phyloP scores from a whole-genome alignment of 2,329 filamentous ascomycete species.

The Graphilbum fragrans region DNA sequence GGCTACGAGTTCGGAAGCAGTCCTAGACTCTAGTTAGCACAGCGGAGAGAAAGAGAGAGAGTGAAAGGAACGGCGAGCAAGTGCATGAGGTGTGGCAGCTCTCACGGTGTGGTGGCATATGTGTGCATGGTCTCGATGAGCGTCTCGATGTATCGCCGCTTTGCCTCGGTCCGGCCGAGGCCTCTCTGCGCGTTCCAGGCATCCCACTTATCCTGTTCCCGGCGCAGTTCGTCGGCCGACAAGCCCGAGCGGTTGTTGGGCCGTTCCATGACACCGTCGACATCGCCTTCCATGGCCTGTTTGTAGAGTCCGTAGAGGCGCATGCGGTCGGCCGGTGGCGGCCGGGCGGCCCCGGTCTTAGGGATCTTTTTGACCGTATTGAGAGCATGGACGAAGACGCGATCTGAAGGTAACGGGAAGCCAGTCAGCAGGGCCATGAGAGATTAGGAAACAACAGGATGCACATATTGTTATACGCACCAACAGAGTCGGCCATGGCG shows the following conservation, averaged over 20 bases:
- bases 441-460: not conserved
- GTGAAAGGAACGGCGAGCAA: not conserved
- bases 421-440: not conserved
- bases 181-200: constrained; percentile 86
- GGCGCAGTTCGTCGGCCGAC: constrained; percentile 39
- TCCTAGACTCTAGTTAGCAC: constrained; percentile 27
- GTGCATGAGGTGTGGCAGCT: constrained; percentile 6
- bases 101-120: constrained; percentile 76
- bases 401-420: constrained; percentile 50
- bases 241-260: constrained; percentile 42
- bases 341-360: constrained; percentile 81
- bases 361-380: constrained; percentile 98
- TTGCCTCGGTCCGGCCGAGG: constrained; percentile 79
- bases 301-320: constrained; percentile 97
- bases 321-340: constrained; percentile 72
- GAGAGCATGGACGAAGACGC: constrained; percentile 96
- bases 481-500: constrained; percentile 40
- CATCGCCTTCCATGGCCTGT: constrained; percentile 97
- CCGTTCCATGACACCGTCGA: constrained; percentile 84
- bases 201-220: constrained; percentile 69
- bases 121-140: constrained; percentile 94
- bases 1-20: constrained; percentile 75
- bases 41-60: not conserved
- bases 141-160: constrained; percentile 84
- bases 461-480: constrained; percentile 19